A percentile compares a stretch with the other conserved stretches of the same genome.
These are phyloP conservation scores for Candida suzukii DNA, from an alignment of 805 yeast genomes.

Conservation along the genomic window DNA sequence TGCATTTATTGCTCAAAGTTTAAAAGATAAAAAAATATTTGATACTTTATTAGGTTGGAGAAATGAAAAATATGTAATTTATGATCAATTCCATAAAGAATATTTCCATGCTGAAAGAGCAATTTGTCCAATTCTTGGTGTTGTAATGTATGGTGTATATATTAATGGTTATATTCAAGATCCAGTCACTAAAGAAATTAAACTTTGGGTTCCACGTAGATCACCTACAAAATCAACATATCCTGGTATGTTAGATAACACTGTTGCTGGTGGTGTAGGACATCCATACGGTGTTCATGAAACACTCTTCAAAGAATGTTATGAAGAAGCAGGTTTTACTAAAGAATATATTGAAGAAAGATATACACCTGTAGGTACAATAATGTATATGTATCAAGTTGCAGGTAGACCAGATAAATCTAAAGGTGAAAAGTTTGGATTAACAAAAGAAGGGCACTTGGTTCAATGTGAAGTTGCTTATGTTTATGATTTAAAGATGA, in stretches of 20 bases:
- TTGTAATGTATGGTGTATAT: conserved; percentile 87
- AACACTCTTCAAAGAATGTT: conserved; percentile 78
- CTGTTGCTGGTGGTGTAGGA: conserved; percentile 93
- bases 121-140: conserved; percentile 73
- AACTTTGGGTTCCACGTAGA: conserved; percentile 82
- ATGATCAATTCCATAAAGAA: conserved; percentile 43
- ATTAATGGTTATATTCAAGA: conserved; percentile 61
- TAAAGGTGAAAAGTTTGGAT: neutral
- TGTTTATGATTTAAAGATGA: conserved; percentile 62
- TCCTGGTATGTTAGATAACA: conserved; percentile 88
- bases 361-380: conserved; percentile 50
- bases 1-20: conserved; percentile 31
- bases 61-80: conserved; percentile 71
- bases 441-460: conserved; percentile 39
- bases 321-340: conserved; percentile 83
- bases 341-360: conserved; percentile 40
- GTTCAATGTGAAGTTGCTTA: conserved; percentile 88
- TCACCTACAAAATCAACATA: conserved; percentile 74
- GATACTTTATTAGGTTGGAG: conserved; percentile 69
- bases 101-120: conserved; percentile 78
- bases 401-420: conserved; percentile 8
- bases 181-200: conserved; percentile 34
- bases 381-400: conserved; percentile 55
- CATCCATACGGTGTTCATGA: conserved; percentile 69
- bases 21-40: conserved; percentile 31